These are phyloP conservation scores for Polyrhizophydium stewartii DNA, from an alignment of 371 early-diverging fungal genomes.

Conservation along the genomic window DNA sequence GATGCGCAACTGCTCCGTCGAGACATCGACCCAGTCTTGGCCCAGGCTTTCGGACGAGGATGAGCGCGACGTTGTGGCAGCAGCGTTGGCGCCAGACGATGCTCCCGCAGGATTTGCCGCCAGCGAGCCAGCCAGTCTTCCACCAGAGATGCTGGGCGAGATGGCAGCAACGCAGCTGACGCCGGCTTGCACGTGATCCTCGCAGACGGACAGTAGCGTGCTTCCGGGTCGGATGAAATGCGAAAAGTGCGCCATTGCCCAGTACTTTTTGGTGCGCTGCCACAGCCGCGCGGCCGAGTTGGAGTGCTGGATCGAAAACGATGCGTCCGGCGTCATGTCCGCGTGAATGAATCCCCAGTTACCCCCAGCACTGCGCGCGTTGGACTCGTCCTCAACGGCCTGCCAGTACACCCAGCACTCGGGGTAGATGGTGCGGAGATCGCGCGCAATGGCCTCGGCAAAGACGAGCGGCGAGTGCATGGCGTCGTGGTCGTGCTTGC, in stretches of 20 bases:
- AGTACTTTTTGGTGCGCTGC: conserved; percentile 1
- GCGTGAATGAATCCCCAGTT: conserved; percentile 1
- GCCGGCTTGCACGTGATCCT: background rate
- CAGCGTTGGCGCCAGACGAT: too few species aligned
- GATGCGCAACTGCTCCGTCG: too few species aligned
- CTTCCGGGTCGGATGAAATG: background rate
- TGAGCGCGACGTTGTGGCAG: too few species aligned
- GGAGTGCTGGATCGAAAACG: background rate
- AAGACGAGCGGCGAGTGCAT: background rate
- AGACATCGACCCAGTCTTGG: too few species aligned
- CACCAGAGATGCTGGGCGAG: too few species aligned
- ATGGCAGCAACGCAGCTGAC: too few species aligned
- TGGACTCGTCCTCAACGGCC: background rate
- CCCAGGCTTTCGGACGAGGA: too few species aligned
- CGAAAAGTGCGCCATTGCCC: background rate
- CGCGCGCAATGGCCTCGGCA: background rate
- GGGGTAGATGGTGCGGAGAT: background rate
- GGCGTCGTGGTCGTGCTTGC: background rate
- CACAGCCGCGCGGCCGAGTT: background rate
- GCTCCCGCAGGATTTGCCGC: too few species aligned
- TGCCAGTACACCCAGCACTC: conserved; percentile 4
- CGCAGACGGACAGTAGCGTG: background rate
- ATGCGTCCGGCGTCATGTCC: background rate
- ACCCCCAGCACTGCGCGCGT: background rate
- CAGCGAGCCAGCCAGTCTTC: too few species aligned